Evolutionary conservation across 305 asterid genomes (phyloP), one percentile per base, ranked within the genome.

Genomic region (Fraxinus nigra): DNA sequence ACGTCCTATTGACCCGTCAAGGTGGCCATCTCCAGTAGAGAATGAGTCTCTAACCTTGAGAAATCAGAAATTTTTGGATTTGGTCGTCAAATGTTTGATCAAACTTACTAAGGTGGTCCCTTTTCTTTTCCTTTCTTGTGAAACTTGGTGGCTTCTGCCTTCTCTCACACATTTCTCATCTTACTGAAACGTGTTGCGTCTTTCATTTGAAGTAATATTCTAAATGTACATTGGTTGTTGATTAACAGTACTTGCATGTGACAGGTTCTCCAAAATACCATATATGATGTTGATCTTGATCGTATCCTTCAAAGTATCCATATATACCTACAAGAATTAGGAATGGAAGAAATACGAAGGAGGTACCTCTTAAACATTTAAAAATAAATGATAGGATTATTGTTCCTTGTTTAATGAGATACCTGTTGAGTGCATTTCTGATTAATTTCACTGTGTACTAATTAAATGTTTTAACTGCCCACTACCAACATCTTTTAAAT

Each of bases 271-370:
- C 99, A 97, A 88, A 97, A 90, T 88, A 97, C 98, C 63, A 97
- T 97, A 78, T 89, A 89, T 56, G 99, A 95, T 75, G 97, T 97
- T 61, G 99, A 95, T 84, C 99, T 97, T 83, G 99, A 97, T 82
- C 95, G 92, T 78, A 92, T 97, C 81, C 99, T 97, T 85, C 99
- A 92, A 86, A 93, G 99, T 86, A 97, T 97, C 82, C 99, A 97
- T 85, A 77, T 95, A 81, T 97, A 95, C 90, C 93, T 97, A 78
- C 98, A 97, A 91, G 99, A 95, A 79, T 77, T 97, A 78, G 99
- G 99, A 78, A 97, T 95, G 98, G 99, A 95, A 87, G 99, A 97
- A 88, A 95, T 97, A 82, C 89, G 99, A 54, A 92, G 87, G 89
- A 95, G 99, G 99, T 97, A 89, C 75, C 70, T 75, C 35, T 77